phyloP scores from a whole-genome alignment of 441 rosid species.

The Adansonia madagascariensis region DNA sequence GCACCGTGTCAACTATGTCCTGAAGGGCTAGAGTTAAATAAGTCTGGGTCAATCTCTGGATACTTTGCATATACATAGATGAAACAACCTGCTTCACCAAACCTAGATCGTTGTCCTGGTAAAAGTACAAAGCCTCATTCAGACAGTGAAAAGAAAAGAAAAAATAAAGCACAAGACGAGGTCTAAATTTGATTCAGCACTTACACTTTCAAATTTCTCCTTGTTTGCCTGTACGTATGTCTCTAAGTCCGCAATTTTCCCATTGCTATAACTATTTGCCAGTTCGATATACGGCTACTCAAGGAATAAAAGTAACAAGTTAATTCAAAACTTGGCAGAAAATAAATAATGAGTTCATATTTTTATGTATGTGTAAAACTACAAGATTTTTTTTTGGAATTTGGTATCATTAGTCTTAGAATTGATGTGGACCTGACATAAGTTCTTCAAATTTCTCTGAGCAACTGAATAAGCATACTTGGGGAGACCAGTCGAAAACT shows the following conservation, averaged over 20 bases:
- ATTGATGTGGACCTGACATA: conserved; percentile 48
- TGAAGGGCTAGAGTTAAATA: conserved; percentile 93
- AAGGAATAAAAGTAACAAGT: conserved; percentile 29
- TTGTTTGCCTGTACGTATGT: conserved; percentile 52
- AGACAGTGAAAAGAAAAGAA: conserved; percentile 17
- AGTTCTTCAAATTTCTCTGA: conserved; percentile 71
- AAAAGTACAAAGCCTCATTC: conserved; percentile 32
- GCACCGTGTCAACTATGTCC: conserved; percentile 89
- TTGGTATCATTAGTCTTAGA: background rate
- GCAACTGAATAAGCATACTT: conserved; percentile 78
- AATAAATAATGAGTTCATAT: background rate
- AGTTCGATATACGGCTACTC: conserved; percentile 73
- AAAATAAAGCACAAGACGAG: conserved; percentile 9
- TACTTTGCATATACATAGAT: conserved; percentile 91
- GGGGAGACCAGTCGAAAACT: conserved; percentile 74
- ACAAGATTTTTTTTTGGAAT: background rate
- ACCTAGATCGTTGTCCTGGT: conserved; percentile 89
- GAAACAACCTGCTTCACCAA: conserved; percentile 90
- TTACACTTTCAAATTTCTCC: conserved; percentile 68
- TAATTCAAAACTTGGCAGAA: conserved; percentile 2
- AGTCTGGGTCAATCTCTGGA: conserved; percentile 89
- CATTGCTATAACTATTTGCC: conserved; percentile 65
- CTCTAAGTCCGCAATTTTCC: conserved; percentile 67
- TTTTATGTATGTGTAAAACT: no score
- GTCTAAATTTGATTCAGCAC: conserved; percentile 31